Evolutionary conservation across 1,284 basidiomycete species (phyloP).

Genomic region (Pterula multifida): DNA sequence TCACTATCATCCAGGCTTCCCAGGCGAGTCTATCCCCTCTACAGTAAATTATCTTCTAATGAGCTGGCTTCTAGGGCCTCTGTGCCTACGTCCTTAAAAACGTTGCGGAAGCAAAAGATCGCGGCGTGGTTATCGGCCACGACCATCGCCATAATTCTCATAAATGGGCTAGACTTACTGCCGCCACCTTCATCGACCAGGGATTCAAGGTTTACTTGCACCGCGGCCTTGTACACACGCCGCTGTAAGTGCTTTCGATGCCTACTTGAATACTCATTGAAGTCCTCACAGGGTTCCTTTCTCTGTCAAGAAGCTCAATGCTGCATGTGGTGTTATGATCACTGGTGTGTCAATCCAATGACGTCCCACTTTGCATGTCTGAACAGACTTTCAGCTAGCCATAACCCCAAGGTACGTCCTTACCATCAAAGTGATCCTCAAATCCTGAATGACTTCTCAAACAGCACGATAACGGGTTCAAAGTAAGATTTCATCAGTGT

Average conservation of each 20-base stretch:
- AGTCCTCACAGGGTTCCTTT: constrained; percentile 55
- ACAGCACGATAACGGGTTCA: constrained; percentile 79
- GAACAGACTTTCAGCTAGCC: constrained; percentile 41
- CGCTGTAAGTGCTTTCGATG: constrained; percentile 36
- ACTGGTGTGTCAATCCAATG: constrained; percentile 38
- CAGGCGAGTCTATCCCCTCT: constrained; percentile 30
- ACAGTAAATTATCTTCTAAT: constrained; percentile 1
- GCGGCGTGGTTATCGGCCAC: constrained; percentile 71
- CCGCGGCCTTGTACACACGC: constrained; percentile 65
- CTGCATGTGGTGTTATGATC: constrained; percentile 80
- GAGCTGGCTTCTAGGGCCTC: constrained; percentile 41
- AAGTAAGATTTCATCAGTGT: constrained; percentile 28
- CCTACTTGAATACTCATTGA: not conserved
- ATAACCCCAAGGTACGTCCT: constrained; percentile 64
- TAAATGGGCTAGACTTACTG: constrained; percentile 65
- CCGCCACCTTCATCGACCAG: constrained; percentile 50
- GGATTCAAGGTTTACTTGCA: constrained; percentile 64
- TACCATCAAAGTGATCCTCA: constrained; percentile 1
- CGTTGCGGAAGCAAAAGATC: constrained; percentile 35
- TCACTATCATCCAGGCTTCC: constrained; percentile 73
- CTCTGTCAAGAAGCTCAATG: constrained; percentile 48
- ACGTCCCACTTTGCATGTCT: constrained; percentile 1
- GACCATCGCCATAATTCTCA: constrained; percentile 74
- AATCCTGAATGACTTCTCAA: constrained; percentile 1
- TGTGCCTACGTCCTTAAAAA: constrained; percentile 54